Conservation (phyloP, 768 basidiomycete genomes). For the Amanita fuliginea region DNA sequence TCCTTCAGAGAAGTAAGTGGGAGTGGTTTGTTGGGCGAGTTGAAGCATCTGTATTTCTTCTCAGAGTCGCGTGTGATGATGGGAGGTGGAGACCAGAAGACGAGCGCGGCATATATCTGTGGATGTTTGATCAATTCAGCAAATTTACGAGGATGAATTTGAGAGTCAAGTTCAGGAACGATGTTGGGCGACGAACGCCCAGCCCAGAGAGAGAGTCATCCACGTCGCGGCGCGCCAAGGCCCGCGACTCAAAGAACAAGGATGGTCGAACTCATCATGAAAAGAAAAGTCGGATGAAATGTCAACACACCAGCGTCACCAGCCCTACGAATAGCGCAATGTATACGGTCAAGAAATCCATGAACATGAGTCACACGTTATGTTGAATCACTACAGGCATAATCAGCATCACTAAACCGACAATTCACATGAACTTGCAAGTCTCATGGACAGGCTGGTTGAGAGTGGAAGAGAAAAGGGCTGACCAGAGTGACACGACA, state of each 20-base stretch:
- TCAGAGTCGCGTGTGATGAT: conserved; percentile 58
- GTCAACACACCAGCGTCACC: conserved; percentile 25
- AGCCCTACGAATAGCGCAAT: conserved; percentile 20
- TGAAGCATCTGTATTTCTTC: conserved; percentile 50
- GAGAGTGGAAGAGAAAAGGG: neutral
- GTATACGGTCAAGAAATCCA: conserved; percentile 14
- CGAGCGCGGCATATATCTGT: conserved; percentile 60
- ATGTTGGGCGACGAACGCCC: conserved; percentile 24
- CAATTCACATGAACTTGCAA: conserved; percentile 2
- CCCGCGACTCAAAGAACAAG: conserved; percentile 88
- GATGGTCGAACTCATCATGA: conserved; percentile 48
- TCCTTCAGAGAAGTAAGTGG: conserved; percentile 49
- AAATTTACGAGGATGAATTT: neutral
- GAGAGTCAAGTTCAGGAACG: conserved; percentile 20
- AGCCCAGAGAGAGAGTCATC: conserved; percentile 51
- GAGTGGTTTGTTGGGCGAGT: conserved; percentile 40
- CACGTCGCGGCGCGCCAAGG: conserved; percentile 44
- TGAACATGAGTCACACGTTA: neutral
- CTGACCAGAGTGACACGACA: neutral
- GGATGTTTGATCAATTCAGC: conserved; percentile 8
- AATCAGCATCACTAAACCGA: conserved; percentile 7
- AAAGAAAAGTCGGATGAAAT: neutral
- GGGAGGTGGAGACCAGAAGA: conserved; percentile 65
- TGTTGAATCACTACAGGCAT: neutral
- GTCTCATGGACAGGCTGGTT: neutral